These are phyloP conservation scores for Quercus agrifolia DNA, from an alignment of 306 rosid species.

Conservation along the genomic window DNA sequence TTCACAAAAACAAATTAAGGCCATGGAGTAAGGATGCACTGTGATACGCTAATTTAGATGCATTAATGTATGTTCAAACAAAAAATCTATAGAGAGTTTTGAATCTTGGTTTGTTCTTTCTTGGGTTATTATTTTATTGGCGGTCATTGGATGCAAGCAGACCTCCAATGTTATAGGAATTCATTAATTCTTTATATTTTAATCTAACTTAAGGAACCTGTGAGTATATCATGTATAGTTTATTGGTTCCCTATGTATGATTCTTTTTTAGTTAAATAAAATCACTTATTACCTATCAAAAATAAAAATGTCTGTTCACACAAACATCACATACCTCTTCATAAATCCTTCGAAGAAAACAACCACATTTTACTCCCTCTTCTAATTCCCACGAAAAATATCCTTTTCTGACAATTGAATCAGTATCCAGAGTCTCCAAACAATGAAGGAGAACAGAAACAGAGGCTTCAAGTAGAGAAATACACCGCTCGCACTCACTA, in stretches of 20 bases:
- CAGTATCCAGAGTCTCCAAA: slow-evolving; percentile 60
- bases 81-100: background rate
- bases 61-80: slow-evolving; percentile 6
- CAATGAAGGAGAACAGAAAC: slow-evolving; percentile 70
- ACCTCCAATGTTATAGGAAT: too few relatives aligned
- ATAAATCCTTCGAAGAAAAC: slow-evolving; percentile 67
- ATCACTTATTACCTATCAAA: background rate
- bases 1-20: background rate
- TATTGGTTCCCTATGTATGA: too few relatives aligned
- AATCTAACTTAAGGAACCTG: too few relatives aligned
- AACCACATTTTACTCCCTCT: slow-evolving; percentile 84
- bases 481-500: slow-evolving; percentile 67
- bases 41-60: background rate
- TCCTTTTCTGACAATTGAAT: slow-evolving; percentile 30
- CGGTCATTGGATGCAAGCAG: too few relatives aligned
- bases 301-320: slow-evolving; percentile 3
- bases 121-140: too few relatives aligned
- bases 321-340: slow-evolving; percentile 69
- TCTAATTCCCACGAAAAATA: slow-evolving; percentile 68
- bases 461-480: slow-evolving; percentile 77
- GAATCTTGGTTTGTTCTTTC: too few relatives aligned
- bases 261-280: too few relatives aligned
- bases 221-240: too few relatives aligned
- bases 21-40: background rate
- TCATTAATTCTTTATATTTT: too few relatives aligned